Evolutionary conservation across 768 basidiomycete genomes (phyloP).

Genomic region (Neoboletus brunneissimus): DNA sequence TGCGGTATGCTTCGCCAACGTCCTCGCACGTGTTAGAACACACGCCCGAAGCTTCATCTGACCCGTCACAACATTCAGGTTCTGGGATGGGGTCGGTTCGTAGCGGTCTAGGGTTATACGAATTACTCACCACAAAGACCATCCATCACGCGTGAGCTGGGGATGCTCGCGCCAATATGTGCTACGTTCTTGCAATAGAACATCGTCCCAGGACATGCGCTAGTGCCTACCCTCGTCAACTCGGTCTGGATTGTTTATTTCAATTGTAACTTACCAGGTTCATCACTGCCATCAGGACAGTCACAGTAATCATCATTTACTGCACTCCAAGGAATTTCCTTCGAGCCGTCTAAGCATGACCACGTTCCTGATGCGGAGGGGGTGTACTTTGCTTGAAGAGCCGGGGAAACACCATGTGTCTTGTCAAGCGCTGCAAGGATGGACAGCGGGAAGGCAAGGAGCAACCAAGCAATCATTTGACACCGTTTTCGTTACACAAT

Average conservation of each 20-base stretch:
- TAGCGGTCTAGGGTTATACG: not conserved
- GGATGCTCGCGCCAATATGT: slow-evolving; percentile 78
- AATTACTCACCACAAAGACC: slow-evolving; percentile 80
- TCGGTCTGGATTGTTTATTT: slow-evolving; percentile 5
- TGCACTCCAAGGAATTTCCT: slow-evolving; percentile 71
- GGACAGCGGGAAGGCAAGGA: slow-evolving; percentile 40
- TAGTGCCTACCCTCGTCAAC: slow-evolving; percentile 56
- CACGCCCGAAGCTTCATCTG: slow-evolving; percentile 80
- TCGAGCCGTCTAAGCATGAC: slow-evolving; percentile 79
- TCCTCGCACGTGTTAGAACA: slow-evolving; percentile 78
- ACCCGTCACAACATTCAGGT: slow-evolving; percentile 91
- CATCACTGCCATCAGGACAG: slow-evolving; percentile 92
- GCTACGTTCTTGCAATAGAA: slow-evolving; percentile 90
- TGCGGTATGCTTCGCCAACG: slow-evolving; percentile 67
- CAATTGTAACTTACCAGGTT: slow-evolving; percentile 60
- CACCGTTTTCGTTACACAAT: not conserved
- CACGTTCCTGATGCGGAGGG: slow-evolving; percentile 54
- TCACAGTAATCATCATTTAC: slow-evolving; percentile 97
- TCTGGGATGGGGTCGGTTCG: slow-evolving; percentile 47
- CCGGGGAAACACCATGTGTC: slow-evolving; percentile 57
- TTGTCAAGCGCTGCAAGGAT: slow-evolving; percentile 45
- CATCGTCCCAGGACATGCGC: slow-evolving; percentile 69
- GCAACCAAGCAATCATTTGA: slow-evolving; percentile 50
- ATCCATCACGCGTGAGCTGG: slow-evolving; percentile 83
- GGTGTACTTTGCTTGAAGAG: slow-evolving; percentile 53